These are phyloP conservation scores for Microbotryum silenes-acaulis DNA, from an alignment of 1,284 basidiomycete species.

Conservation along the genomic window DNA sequence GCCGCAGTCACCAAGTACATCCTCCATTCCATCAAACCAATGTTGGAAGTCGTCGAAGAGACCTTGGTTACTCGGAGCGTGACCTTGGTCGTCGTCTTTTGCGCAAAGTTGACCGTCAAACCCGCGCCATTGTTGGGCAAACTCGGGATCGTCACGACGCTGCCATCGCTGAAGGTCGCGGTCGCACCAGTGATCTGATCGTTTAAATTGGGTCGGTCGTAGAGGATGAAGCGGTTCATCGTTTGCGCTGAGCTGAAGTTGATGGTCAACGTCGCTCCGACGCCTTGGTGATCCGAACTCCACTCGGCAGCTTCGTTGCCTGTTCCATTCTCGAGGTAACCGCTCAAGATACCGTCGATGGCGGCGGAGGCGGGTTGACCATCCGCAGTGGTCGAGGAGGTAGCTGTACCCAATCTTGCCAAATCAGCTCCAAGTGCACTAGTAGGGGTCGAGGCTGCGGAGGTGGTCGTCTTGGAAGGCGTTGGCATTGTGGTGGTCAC, in stretches of 20 bases:
- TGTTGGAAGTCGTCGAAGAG: background rate
- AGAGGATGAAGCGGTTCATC: background rate
- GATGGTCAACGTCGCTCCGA: conserved; percentile 17
- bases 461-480: background rate
- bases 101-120: background rate
- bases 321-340: conserved; percentile 14
- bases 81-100: too few species aligned
- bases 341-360: conserved; percentile 11
- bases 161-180: conserved; percentile 2
- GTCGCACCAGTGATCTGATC: background rate
- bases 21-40: conserved; percentile 18
- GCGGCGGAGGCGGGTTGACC: background rate
- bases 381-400: background rate
- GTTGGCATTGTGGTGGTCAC: background rate
- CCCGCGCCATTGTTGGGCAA: background rate
- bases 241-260: too few species aligned
- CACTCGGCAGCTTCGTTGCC: conserved; percentile 26
- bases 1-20: conserved; percentile 3
- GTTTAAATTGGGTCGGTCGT: conserved; percentile 3
- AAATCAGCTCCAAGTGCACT: too few species aligned
- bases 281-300: conserved; percentile 13
- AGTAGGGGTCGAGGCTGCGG: background rate
- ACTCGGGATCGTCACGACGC: background rate
- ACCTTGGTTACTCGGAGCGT: too few species aligned
- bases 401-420: background rate